A percentile compares a stretch with the other conserved stretches of the same genome.
Evolutionary conservation across 805 yeast species (phyloP).

Genomic region (Pichia pseudocactophila): DNA sequence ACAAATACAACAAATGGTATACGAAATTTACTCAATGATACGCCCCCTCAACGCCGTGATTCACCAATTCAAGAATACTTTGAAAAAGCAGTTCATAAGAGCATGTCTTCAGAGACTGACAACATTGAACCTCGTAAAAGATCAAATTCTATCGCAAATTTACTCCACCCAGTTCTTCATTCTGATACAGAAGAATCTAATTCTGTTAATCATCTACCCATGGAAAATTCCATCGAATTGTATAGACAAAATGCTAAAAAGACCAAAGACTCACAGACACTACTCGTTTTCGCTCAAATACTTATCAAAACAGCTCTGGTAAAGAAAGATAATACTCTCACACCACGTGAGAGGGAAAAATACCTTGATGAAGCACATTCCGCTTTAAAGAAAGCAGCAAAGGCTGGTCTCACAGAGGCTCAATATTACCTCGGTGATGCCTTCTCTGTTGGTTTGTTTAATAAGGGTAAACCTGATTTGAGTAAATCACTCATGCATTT

Average conservation of each 20-base stretch:
- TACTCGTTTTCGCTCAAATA: constrained; percentile 84
- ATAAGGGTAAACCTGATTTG: constrained; percentile 59
- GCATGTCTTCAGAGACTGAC: background rate
- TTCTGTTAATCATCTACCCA: constrained; percentile 25
- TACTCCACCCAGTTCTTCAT: constrained; percentile 8
- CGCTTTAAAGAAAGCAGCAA: constrained; percentile 34
- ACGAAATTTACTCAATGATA: too few species aligned
- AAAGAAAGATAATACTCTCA: constrained; percentile 10
- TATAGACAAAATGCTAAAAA: constrained; percentile 80
- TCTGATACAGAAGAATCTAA: background rate
- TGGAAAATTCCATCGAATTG: constrained; percentile 67
- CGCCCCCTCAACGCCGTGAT: too few species aligned
- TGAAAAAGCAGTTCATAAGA: too few species aligned
- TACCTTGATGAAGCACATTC: constrained; percentile 70
- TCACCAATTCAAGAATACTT: too few species aligned
- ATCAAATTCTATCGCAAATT: constrained; percentile 3
- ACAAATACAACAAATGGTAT: too few species aligned
- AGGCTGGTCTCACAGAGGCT: constrained; percentile 56
- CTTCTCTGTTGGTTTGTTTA: constrained; percentile 68
- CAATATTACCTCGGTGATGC: constrained; percentile 92
- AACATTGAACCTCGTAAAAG: background rate
- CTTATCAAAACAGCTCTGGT: constrained; percentile 35
- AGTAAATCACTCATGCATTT: constrained; percentile 70
- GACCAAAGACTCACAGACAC: constrained; percentile 75
- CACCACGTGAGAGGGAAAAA: constrained; percentile 34